Base-by-base conservation (phyloP, 1,284 basidiomycete genomes). In the Leccinum glutinopallens region DNA sequence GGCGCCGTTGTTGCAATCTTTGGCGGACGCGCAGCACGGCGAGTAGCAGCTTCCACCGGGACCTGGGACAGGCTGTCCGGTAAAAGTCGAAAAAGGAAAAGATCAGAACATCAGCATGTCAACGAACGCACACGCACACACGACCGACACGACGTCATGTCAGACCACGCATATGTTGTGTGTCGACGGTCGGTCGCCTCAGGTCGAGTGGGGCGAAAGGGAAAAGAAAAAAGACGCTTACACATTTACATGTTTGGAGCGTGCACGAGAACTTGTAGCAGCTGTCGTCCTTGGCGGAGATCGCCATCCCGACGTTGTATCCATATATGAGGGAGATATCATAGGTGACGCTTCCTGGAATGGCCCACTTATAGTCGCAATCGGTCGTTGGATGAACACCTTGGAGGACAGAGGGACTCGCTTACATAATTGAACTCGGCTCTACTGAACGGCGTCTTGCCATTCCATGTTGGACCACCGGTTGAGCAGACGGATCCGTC, bases 391-490 rank as follows among this genome's bases (percentile, higher is more conserved):
- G 12, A 7, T 12, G 3, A 33, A 35, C 9, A 19, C 1, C 12
- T 56, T 9, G 55, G 7, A 56, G 32, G 29, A 32, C 29, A 54
- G 8, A n/a, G 32, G 4, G 33, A 33, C n/a, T 56, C 32, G 55
- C 61, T 39, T 32, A 58, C 63, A 53, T 59, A 72, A 61, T 64
- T 70, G 63, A 73, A 73, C 53, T 73, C 72, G 22, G 71, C 71
- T 37, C 71, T 65, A 49, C 64, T 66, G 62, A 69, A 73, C 6
- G 71, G 71, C n/a, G 72, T 72, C 37, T 4, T 12, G 35, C 69
- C 71, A 41, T 73, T 58, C 72, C 71, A 72, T n/a, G 63, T 64
- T 17, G 69, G 71, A 17, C 71, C 72, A 22, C 72, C 67, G 3
- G 72, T 73, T 25, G 72, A 67, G 51, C 70, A 73, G 9, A 67